Percentiles rank a stretch among this genome's conserved stretches.
These are phyloP conservation scores for Simplicillium sp. DNA, from an alignment of 2,329 filamentous ascomycete species.

Conservation along the genomic window DNA sequence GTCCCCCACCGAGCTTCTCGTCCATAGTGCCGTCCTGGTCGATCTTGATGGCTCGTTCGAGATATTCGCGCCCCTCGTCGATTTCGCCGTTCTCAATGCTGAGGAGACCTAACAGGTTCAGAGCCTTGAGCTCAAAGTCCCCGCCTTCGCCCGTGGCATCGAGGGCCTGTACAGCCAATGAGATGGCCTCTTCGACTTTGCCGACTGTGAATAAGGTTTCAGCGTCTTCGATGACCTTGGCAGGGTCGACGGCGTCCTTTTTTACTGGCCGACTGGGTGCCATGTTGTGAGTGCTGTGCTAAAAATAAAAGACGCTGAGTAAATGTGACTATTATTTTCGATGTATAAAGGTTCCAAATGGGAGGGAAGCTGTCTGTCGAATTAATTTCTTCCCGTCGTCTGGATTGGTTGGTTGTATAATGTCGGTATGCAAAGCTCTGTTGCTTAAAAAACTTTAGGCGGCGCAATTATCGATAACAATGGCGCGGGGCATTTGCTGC, in stretches of 20 bases:
- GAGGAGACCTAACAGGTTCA: constrained; percentile 74
- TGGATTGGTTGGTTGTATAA: too few species aligned
- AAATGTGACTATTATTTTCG: too few species aligned
- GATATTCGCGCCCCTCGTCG: constrained; percentile 62
- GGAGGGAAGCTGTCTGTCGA: too few species aligned
- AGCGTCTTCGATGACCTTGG: constrained; percentile 25
- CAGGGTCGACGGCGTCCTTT: constrained; percentile 19
- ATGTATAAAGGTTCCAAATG: too few species aligned
- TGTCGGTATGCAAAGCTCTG: constrained; percentile 14
- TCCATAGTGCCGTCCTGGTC: constrained; percentile 66
- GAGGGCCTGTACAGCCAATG: constrained; percentile 32
- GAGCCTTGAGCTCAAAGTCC: constrained; percentile 50
- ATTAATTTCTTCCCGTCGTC: too few species aligned
- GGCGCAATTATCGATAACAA: constrained; percentile 8
- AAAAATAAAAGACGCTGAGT: too few species aligned
- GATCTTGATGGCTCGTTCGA: constrained; percentile 62
- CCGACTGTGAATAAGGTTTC: constrained; percentile 31
- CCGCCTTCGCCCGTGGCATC: constrained; percentile 32
- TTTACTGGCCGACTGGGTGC: constrained; percentile 30
- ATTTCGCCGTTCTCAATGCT: constrained; percentile 74
- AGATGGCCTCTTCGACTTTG: constrained; percentile 28
- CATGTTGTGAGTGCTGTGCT: constrained; percentile 19
- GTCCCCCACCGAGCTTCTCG: constrained; percentile 67
- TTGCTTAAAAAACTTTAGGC: constrained; percentile 10
- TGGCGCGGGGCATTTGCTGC: background rate